Evolutionary conservation across 345 rosid species (phyloP).

Genomic region (Stellera chamaejasme): DNA sequence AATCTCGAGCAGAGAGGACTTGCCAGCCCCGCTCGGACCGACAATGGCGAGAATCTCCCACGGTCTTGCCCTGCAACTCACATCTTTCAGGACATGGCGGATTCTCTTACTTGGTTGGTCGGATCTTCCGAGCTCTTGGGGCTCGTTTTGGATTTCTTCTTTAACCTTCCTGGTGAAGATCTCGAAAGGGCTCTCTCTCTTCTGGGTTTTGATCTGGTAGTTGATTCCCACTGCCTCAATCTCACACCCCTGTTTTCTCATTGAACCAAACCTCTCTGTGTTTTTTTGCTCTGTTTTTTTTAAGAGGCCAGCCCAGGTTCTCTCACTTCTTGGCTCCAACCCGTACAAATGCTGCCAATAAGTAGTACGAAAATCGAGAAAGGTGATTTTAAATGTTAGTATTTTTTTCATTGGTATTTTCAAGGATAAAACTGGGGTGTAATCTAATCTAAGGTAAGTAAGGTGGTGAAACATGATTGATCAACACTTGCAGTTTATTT

Average conservation of each 20-base stretch:
- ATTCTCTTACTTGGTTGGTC: conserved; percentile 11
- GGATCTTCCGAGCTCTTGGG: not conserved
- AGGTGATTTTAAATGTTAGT: not conserved
- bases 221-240: conserved; percentile 67
- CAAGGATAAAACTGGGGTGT: not conserved
- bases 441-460: not conserved
- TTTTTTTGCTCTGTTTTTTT: conserved; percentile 1
- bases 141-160: conserved; percentile 17
- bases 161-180: conserved; percentile 14
- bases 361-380: not conserved
- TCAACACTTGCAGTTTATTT: too few species aligned
- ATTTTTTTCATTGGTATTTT: not conserved
- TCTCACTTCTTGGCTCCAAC: conserved; percentile 4
- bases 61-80: conserved; percentile 78
- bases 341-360: not conserved
- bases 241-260: conserved; percentile 85
- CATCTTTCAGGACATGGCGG: conserved; percentile 56
- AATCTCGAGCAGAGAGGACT: conserved; percentile 78
- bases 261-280: conserved; percentile 27
- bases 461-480: too few species aligned
- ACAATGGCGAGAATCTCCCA: conserved; percentile 93
- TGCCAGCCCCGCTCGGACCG: conserved; percentile 98
- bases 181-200: conserved; percentile 22
- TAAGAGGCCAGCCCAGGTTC: conserved; percentile 2
- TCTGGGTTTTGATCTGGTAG: conserved; percentile 38